phyloP scores from a whole-genome alignment of 371 early-diverging fungal species.

The Ordospora colligata region DNA sequence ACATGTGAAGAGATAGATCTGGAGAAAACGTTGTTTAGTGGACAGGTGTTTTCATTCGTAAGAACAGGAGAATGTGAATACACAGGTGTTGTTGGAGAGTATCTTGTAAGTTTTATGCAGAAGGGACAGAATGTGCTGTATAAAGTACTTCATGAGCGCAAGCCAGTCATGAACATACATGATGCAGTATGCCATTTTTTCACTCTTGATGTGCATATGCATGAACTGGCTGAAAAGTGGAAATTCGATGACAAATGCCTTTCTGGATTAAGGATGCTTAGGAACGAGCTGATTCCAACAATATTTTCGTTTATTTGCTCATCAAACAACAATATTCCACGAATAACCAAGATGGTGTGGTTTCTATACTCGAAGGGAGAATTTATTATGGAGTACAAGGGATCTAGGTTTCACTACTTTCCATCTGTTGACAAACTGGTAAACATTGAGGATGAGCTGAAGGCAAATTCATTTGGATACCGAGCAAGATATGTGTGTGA shows the following conservation, averaged over 20 bases:
- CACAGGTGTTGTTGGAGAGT: slow-evolving; percentile 26
- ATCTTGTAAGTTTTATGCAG: slow-evolving; percentile 33
- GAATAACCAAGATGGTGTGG: slow-evolving; percentile 77
- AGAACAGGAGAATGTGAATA: slow-evolving; percentile 12
- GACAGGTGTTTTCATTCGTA: slow-evolving; percentile 55
- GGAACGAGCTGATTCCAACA: slow-evolving; percentile 75
- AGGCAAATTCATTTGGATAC: slow-evolving; percentile 78
- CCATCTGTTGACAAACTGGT: slow-evolving; percentile 64
- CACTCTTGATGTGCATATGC: slow-evolving; percentile 66
- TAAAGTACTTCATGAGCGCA: background rate
- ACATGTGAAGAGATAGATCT: slow-evolving; percentile 31
- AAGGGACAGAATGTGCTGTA: slow-evolving; percentile 10
- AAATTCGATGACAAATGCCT: slow-evolving; percentile 20
- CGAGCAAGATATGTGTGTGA: slow-evolving; percentile 74
- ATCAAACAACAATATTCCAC: slow-evolving; percentile 79
- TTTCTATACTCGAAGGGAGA: slow-evolving; percentile 41
- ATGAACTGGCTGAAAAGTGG: slow-evolving; percentile 67
- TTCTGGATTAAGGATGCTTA: slow-evolving; percentile 49
- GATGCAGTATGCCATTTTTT: slow-evolving; percentile 66
- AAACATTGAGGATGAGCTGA: slow-evolving; percentile 63
- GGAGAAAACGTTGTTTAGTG: slow-evolving; percentile 51
- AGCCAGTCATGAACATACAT: background rate
- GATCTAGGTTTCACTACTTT: slow-evolving; percentile 19
- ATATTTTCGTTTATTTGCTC: slow-evolving; percentile 84
- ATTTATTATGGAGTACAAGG: slow-evolving; percentile 17